These are phyloP conservation scores for Golovinomyces cichoracearum DNA, from an alignment of 2,329 filamentous ascomycete species.

Conservation along the genomic window DNA sequence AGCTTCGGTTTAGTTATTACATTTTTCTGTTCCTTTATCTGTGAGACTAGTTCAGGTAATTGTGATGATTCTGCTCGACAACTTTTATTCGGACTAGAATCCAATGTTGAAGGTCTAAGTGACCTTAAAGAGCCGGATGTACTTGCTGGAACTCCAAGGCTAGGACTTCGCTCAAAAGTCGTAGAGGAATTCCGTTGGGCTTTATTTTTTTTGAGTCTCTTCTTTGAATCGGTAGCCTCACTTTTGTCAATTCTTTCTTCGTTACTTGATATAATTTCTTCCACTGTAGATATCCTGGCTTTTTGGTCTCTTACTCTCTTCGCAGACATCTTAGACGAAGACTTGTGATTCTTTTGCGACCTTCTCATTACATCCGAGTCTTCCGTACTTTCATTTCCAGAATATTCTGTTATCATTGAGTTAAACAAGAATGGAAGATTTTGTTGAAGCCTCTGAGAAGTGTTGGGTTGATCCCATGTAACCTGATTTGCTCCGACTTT, in stretches of 20 bases:
- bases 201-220: slow-evolving; percentile 54
- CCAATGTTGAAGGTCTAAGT: slow-evolving; percentile 39
- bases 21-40: neutral
- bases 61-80: slow-evolving; percentile 55
- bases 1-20: slow-evolving; percentile 6
- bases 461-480: neutral
- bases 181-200: slow-evolving; percentile 45
- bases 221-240: slow-evolving; percentile 25
- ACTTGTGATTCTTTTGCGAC: slow-evolving; percentile 9
- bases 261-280: slow-evolving; percentile 45
- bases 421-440: neutral
- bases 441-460: neutral
- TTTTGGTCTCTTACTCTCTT: slow-evolving; percentile 11
- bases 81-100: slow-evolving; percentile 35
- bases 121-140: slow-evolving; percentile 68
- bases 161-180: slow-evolving; percentile 46
- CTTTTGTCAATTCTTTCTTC: slow-evolving; percentile 30
- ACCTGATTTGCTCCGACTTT: neutral
- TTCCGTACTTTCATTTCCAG: slow-evolving; percentile 4
- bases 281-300: slow-evolving; percentile 5
- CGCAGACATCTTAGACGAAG: slow-evolving; percentile 11
- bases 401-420: slow-evolving; percentile 4
- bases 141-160: slow-evolving; percentile 68
- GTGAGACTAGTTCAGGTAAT: neutral
- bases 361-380: slow-evolving; percentile 3